Evolutionary conservation across 176 grass and related monocot genomes (phyloP).

Genomic region (Puya raimondii): DNA sequence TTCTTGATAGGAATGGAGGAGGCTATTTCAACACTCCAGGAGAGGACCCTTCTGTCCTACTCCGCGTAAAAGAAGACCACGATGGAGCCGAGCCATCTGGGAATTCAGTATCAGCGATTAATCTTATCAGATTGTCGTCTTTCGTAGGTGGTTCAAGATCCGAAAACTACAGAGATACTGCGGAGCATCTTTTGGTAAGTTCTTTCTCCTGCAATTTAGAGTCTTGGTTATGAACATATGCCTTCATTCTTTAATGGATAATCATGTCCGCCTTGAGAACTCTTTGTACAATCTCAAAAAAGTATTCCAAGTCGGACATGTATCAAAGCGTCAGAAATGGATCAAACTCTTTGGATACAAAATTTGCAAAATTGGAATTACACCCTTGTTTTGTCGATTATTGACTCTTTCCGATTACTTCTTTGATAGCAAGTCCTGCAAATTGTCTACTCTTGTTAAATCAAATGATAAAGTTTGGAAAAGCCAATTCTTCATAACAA

Average conservation of each 20-base stretch:
- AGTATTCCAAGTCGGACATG: too few relatives aligned
- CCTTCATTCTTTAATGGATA: background rate
- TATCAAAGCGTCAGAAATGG: too few relatives aligned
- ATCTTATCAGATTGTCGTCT: slow-evolving; percentile 77
- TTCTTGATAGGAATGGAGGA: slow-evolving; percentile 80
- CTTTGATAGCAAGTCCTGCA: too few relatives aligned
- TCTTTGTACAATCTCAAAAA: too few relatives aligned
- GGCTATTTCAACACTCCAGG: slow-evolving; percentile 93
- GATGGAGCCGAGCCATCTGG: slow-evolving; percentile 98
- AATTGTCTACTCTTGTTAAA: background rate
- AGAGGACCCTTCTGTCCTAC: slow-evolving; percentile 83
- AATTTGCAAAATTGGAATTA: too few relatives aligned
- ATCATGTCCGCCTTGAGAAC: too few relatives aligned
- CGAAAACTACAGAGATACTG: slow-evolving; percentile 40
- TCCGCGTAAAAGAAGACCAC: slow-evolving; percentile 89
- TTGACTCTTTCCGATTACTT: too few relatives aligned
- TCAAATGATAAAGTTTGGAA: background rate
- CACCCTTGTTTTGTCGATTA: too few relatives aligned
- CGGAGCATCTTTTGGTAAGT: slow-evolving; percentile 88
- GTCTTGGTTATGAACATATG: background rate
- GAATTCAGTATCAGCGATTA: slow-evolving; percentile 78
- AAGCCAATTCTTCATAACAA: background rate
- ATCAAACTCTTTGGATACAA: too few relatives aligned
- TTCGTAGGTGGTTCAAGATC: slow-evolving; percentile 53
- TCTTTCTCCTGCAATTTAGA: background rate